A percentile compares a stretch with the other conserved stretches of the same genome.
Evolutionary conservation across 371 early-diverging fungal species (phyloP).

Genomic region (Saksenaea oblongispora): DNA sequence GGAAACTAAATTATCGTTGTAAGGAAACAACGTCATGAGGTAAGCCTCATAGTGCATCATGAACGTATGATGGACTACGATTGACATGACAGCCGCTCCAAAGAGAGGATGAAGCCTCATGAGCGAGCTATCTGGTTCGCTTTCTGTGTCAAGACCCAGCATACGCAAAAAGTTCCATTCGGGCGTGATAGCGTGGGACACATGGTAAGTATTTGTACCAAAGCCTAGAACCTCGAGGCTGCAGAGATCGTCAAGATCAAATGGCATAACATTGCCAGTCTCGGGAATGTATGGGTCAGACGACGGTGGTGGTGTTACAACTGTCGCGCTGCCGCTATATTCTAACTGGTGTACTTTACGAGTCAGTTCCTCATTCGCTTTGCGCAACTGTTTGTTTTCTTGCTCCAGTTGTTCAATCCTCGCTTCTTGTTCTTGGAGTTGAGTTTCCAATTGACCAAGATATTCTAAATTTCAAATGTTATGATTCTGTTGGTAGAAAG

Average conservation of each 20-base stretch:
- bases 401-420: neutral
- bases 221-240: neutral
- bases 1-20: neutral
- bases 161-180: slow-evolving; percentile 16
- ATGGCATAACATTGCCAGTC: neutral
- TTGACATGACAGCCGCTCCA: slow-evolving; percentile 20
- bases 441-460: slow-evolving; percentile 19
- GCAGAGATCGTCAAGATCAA: neutral
- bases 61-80: slow-evolving; percentile 4
- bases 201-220: neutral
- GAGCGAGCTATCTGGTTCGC: neutral
- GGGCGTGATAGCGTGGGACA: slow-evolving; percentile 13
- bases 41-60: slow-evolving; percentile 7
- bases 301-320: neutral
- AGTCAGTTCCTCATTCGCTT: slow-evolving; percentile 2
- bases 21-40: neutral
- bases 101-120: slow-evolving; percentile 17
- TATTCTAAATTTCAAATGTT: slow-evolving; percentile 14
- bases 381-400: slow-evolving; percentile 11
- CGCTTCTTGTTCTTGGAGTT: slow-evolving; percentile 16
- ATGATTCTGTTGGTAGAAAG: neutral
- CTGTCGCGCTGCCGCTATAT: neutral
- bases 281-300: neutral
- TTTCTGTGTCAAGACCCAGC: neutral
- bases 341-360: neutral